Base-by-base conservation (phyloP, 331 rosid species). In the Pyracantha coccinea region DNA sequence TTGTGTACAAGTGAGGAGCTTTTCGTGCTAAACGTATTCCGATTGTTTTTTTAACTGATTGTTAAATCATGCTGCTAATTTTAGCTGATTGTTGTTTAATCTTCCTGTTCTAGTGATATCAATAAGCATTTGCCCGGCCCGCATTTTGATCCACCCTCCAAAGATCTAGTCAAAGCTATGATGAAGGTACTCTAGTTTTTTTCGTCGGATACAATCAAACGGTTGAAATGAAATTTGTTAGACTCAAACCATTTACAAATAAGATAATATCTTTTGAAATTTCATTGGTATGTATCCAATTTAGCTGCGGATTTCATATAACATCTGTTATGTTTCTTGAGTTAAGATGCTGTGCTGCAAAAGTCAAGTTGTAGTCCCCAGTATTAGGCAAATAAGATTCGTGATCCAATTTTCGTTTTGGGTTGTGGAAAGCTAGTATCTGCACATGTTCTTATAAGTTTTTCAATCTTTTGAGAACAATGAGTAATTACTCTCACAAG, bases 41-140 rank as follows among this genome's bases (percentile, higher is more conserved):
- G 47, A 38, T 10, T 38, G 14, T 50, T 8, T 52, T 75, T 35
- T 45, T 28, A 12, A 52, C 31, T 66, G 35, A 13, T 25, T 71
- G 10, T 14, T 4, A 31, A 24, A 61, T 29, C 33, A 38, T 41
- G 29, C 65, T 47, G 2, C n/a, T 64, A 19, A 12, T 61, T 29
- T 15, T 57, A 9, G 1, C 7, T 8, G 1, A 32, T 41, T 55
- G 17, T 21, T 5, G 8, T 27, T 65, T 11, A 61, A 53, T 73
- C 60, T 73, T 35, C 23, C n/a, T 75, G 55, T 27, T 79, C 79
- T 75, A 94, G 99, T 83, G 99, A 90, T 70, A 82, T 91, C 81
- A 94, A 94, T 76, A 94, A 91, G 87, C 75, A 7, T 24, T 78
- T 92, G 62, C 97, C 97, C 29, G 96, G 96, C 45, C 96, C 90